Conservation (phyloP, 768 basidiomycete genomes). For the Lentinula edodes region DNA sequence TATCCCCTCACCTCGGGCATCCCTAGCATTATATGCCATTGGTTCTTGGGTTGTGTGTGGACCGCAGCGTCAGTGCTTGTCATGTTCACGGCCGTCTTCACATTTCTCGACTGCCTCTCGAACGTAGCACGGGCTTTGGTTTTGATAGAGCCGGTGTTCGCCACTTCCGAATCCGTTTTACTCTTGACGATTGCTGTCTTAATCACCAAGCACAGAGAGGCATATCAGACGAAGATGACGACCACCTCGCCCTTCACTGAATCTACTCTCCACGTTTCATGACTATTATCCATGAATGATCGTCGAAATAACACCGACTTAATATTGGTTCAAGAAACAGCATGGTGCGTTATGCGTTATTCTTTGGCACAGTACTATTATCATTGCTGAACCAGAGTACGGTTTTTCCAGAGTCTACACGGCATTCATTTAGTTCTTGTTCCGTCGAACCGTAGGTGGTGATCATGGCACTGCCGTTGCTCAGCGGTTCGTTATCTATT, state of each 20-base stretch:
- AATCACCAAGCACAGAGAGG: background rate
- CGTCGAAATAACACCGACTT: background rate
- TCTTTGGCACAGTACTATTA: background rate
- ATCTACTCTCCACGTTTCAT: background rate
- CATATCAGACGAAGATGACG: background rate
- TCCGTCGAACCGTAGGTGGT: background rate
- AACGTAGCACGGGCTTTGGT: background rate
- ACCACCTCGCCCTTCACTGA: background rate
- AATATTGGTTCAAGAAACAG: background rate
- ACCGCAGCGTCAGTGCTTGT: background rate
- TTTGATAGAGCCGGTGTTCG: background rate
- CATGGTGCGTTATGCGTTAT: background rate
- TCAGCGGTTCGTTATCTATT: background rate
- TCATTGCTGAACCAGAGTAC: background rate
- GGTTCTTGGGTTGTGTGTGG: background rate
- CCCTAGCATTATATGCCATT: background rate
- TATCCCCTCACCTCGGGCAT: background rate
- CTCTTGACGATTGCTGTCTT: conserved; percentile 1
- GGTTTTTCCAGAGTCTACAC: background rate
- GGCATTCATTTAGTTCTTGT: background rate
- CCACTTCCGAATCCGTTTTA: background rate
- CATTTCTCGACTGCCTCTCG: background rate
- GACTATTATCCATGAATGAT: conserved; percentile 1
- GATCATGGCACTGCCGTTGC: conserved; percentile 2
- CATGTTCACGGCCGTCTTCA: background rate